Conservation (phyloP, 1,284 basidiomycete genomes). For the Naganishia sp. region DNA sequence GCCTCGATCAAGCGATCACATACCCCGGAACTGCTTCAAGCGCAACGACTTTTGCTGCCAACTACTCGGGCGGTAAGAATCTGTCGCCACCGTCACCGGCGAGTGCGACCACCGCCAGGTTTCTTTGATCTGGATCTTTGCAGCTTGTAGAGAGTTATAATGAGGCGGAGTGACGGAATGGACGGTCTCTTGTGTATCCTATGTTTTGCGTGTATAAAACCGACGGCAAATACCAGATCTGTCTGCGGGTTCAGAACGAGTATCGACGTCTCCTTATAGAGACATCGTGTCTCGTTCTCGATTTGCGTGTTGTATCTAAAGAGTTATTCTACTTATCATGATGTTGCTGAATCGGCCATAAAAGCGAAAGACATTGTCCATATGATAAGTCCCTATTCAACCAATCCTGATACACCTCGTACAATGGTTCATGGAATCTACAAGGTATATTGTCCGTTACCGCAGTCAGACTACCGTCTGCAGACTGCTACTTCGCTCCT, state of each 20-base stretch:
- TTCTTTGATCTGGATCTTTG: constrained; percentile 8
- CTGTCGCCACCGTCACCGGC: constrained; percentile 14
- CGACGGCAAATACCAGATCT: no score
- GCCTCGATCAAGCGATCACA: constrained; percentile 28
- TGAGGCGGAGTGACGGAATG: background rate
- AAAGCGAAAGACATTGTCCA: background rate
- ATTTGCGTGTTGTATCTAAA: no score
- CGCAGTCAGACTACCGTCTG: constrained; percentile 3
- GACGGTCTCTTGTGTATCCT: constrained; percentile 6
- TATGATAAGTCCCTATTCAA: background rate
- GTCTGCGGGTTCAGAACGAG: background rate
- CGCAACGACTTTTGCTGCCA: constrained; percentile 13
- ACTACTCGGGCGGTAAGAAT: constrained; percentile 8
- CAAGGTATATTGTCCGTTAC: background rate
- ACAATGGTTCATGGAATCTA: constrained; percentile 1
- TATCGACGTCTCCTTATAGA: background rate
- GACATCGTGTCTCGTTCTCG: no score
- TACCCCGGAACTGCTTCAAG: constrained; percentile 17
- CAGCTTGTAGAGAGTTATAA: constrained; percentile 19
- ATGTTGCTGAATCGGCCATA: no score
- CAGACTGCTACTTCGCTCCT: constrained; percentile 8
- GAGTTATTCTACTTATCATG: no score
- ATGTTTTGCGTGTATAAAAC: background rate
- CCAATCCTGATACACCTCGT: background rate
- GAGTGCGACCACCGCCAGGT: constrained; percentile 12